phyloP scores from a whole-genome alignment of 2,329 filamentous ascomycete genomes.

The Alternaria tenuissima region DNA sequence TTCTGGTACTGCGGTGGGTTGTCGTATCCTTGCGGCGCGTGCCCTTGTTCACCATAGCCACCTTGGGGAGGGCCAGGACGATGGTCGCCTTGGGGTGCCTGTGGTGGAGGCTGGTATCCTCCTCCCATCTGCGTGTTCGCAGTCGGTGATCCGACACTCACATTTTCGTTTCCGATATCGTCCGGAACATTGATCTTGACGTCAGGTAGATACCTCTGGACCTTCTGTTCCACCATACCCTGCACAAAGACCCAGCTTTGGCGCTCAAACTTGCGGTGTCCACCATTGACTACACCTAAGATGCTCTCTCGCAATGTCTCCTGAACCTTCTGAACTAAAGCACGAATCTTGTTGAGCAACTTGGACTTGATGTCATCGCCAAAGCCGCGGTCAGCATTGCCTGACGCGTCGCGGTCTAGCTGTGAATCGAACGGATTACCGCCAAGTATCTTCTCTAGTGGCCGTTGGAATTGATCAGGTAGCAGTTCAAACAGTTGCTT shows the following conservation, averaged over 20 bases:
- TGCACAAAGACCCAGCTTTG: slow-evolving; percentile 45
- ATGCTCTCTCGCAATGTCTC: slow-evolving; percentile 42
- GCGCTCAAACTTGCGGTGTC: slow-evolving; percentile 41
- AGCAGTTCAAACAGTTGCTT: slow-evolving; percentile 41
- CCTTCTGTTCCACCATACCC: slow-evolving; percentile 41
- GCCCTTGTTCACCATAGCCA: slow-evolving; percentile 11
- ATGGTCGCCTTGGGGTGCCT: slow-evolving; percentile 14
- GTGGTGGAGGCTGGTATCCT: slow-evolving; percentile 17
- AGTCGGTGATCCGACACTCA: slow-evolving; percentile 37
- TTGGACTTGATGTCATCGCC: slow-evolving; percentile 42
- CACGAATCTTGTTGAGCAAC: slow-evolving; percentile 37
- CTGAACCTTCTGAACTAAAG: slow-evolving; percentile 38
- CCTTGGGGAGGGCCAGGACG: slow-evolving; percentile 3
- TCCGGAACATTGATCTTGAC: slow-evolving; percentile 42
- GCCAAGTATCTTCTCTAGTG: slow-evolving; percentile 40
- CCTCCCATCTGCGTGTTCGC: slow-evolving; percentile 19
- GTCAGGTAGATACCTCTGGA: slow-evolving; percentile 40
- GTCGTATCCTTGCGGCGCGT: slow-evolving; percentile 10
- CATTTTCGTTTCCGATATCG: slow-evolving; percentile 42
- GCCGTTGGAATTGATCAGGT: slow-evolving; percentile 40
- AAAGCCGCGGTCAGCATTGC: slow-evolving; percentile 34
- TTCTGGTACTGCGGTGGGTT: slow-evolving; percentile 16
- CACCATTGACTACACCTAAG: slow-evolving; percentile 41
- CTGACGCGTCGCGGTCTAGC: slow-evolving; percentile 37
- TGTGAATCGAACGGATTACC: slow-evolving; percentile 43